Base-by-base conservation (phyloP, 208 protist species). In the Leishmania tarentolae region DNA sequence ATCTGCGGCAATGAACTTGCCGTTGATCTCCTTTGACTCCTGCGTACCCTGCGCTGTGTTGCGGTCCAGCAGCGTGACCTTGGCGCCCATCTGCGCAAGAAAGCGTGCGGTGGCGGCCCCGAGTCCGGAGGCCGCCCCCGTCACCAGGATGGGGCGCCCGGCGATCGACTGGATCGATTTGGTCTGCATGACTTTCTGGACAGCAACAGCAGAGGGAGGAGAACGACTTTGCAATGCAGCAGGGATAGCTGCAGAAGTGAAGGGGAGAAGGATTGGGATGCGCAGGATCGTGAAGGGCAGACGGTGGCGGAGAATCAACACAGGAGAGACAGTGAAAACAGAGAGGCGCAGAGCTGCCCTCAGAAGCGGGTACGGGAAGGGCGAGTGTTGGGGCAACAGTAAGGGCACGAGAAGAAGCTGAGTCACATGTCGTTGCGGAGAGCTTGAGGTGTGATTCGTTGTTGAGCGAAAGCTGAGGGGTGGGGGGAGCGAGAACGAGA, bases 51-150 rank as follows among this genome's bases (percentile, higher is more conserved):
- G 76, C 77, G 66, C 81, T 28, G 77, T 82, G 72, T 92, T 88
- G 52, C 85, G 77, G 76, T 94, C 91, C 28, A 90, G 72, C 53
- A 94, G 72, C 35, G 87, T 89, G 59, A 90, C 83, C 72, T 87
- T 86, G 28, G 85, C 90, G 6, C 86, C 85, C 7, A 84, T 69
- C n/a, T 69, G 73, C n/a, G 86, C 71, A 19, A 93, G 83, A 40
- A 83, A 84, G 52, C 65, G 75, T 47, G 87, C 86, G 1, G 86
- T 89, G 57, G 89, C 86, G 24, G 80, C 87, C 40, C 87, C 87
- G 46, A 93, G 87, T 15, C 89, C 89, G 47, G 86, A 90, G 66
- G 77, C 85, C 53, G 75, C 86, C 24, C 90, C 90, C 5, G 90
- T 93, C 7, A 93, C 84, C 47, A 91, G 59, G 66, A 93, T 86